Conservation (phyloP, 495 filamentous ascomycete genomes). For the Stereocaulon alpinum region DNA sequence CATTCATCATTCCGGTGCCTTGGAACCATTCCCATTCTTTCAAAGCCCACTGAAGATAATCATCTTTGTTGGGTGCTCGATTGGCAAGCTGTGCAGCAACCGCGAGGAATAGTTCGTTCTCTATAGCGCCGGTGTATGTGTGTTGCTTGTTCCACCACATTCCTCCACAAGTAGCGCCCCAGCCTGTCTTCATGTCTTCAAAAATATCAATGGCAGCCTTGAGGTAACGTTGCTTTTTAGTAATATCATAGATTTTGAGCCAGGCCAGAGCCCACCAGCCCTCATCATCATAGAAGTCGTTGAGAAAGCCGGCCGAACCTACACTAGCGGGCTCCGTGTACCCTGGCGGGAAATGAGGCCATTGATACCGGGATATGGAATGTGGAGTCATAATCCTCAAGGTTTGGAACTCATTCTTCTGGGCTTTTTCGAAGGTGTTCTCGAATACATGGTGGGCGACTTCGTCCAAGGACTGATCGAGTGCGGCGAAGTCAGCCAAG, state of each 20-base stretch:
- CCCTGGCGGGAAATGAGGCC: conserved; percentile 15
- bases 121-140: conserved; percentile 57
- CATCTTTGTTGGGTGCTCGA: conserved; percentile 40
- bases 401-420: conserved; percentile 23
- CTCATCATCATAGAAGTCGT: conserved; percentile 61
- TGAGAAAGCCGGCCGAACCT: conserved; percentile 43
- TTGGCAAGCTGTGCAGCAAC: conserved; percentile 66
- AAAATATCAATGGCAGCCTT: conserved; percentile 49
- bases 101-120: conserved; percentile 63
- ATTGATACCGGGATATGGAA: conserved; percentile 20
- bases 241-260: conserved; percentile 55
- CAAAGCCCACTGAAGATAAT: conserved; percentile 48
- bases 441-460: conserved; percentile 22
- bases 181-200: conserved; percentile 44
- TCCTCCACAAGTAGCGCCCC: conserved; percentile 48
- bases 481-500: conserved; percentile 48
- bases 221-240: conserved; percentile 43
- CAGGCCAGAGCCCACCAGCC: conserved; percentile 64
- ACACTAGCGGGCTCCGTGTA: conserved; percentile 17
- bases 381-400: conserved; percentile 19
- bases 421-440: conserved; percentile 29
- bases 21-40: conserved; percentile 62
- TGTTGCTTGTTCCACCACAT: conserved; percentile 59
- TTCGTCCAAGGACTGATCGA: conserved; percentile 27
- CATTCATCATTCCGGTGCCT: conserved; percentile 52